Evolutionary conservation across 768 basidiomycete species (phyloP).

Genomic region (Termitomyces sp.): DNA sequence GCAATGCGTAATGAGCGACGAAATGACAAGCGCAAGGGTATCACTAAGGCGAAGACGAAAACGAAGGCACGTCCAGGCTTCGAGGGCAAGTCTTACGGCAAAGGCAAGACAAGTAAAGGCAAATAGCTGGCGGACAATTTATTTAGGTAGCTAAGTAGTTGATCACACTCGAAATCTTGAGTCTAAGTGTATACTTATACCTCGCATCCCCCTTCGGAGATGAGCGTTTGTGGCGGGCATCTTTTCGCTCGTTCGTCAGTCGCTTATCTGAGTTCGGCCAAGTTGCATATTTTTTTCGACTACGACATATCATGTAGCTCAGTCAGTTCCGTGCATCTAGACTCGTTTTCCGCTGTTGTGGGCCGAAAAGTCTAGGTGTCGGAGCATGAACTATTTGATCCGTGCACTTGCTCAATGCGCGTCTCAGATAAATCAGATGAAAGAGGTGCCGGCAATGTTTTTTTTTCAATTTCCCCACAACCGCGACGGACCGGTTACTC

Average conservation of each 20-base stretch:
- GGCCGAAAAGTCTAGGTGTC: too few species aligned
- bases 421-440: not conserved
- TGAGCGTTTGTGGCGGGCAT: too few species aligned
- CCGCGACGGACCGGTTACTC: not conserved
- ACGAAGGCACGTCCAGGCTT: constrained; percentile 80
- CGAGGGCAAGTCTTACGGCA: constrained; percentile 77
- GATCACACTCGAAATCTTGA: not conserved
- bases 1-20: constrained; percentile 77
- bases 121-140: constrained; percentile 12
- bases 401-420: not conserved
- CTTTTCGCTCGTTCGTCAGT: not conserved
- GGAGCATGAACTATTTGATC: not conserved
- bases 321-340: too few species aligned
- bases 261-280: too few species aligned
- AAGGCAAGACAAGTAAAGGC: constrained; percentile 24
- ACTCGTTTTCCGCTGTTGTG: too few species aligned
- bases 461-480: not conserved
- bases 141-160: not conserved
- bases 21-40: constrained; percentile 60
- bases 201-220: not conserved
- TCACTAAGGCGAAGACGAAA: constrained; percentile 44
- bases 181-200: not conserved
- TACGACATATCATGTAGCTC: too few species aligned
- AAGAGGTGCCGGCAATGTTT: not conserved
- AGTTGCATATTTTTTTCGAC: too few species aligned